A percentile compares a stretch with the other conserved stretches of the same genome.
phyloP scores from a whole-genome alignment of 2,329 filamentous ascomycete genomes.

The Periconia macrospinosa region DNA sequence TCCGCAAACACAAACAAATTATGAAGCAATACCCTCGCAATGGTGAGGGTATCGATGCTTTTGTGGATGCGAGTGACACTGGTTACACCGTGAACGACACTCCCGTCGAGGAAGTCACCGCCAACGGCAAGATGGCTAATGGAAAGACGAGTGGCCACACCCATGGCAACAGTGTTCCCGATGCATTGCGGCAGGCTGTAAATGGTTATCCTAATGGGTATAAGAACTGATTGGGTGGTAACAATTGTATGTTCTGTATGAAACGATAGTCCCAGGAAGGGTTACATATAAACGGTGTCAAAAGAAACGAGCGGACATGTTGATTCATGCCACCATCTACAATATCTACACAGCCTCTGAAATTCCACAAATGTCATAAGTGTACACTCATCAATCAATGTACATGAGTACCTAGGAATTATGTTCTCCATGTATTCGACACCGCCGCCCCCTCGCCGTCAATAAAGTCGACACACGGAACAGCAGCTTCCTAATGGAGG shows the following conservation, averaged over 20 bases:
- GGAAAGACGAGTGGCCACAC: slow-evolving; percentile 23
- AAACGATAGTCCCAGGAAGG: too few species aligned
- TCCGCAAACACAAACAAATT: slow-evolving; percentile 65
- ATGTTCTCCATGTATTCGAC: slow-evolving; percentile 72
- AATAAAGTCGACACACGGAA: slow-evolving; percentile 70
- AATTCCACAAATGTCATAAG: too few species aligned
- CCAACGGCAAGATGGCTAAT: slow-evolving; percentile 22
- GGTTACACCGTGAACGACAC: slow-evolving; percentile 57
- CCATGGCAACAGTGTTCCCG: slow-evolving; percentile 15
- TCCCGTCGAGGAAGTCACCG: slow-evolving; percentile 37
- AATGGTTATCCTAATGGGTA: slow-evolving; percentile 36
- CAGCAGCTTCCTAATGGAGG: slow-evolving; percentile 68
- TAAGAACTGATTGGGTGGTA: slow-evolving; percentile 24
- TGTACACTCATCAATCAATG: too few species aligned
- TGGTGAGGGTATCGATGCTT: slow-evolving; percentile 69
- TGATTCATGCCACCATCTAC: background rate
- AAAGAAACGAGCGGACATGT: too few species aligned
- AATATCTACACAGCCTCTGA: background rate
- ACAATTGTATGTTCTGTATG: too few species aligned
- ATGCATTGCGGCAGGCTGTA: slow-evolving; percentile 26
- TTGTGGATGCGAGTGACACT: slow-evolving; percentile 69
- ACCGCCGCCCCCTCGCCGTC: slow-evolving; percentile 71
- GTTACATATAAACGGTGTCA: too few species aligned
- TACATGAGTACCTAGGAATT: slow-evolving; percentile 24
- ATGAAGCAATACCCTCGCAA: slow-evolving; percentile 65